Evolutionary conservation across 1,139 yeast species (phyloP).

Genomic region (Candida tetrigidarum): DNA sequence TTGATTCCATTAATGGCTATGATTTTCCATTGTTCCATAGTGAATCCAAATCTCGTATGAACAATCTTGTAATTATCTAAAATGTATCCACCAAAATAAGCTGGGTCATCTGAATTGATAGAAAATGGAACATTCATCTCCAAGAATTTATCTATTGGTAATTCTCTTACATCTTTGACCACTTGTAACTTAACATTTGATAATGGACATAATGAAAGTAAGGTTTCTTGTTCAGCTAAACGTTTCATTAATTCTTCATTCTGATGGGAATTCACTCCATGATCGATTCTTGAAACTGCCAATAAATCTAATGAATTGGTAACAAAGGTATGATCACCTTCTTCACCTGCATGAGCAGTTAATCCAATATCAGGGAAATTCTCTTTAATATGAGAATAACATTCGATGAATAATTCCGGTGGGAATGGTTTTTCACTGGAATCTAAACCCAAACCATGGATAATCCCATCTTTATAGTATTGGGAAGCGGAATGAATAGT

Average conservation of each 20-base stretch:
- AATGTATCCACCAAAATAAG: conserved; percentile 83
- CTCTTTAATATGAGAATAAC: conserved; percentile 53
- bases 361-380: conserved; percentile 55
- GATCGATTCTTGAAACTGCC: conserved; percentile 73
- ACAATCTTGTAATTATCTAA: conserved; percentile 73
- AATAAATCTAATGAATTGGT: conserved; percentile 58
- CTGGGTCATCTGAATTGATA: conserved; percentile 84
- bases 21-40: conserved; percentile 56
- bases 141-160: conserved; percentile 64
- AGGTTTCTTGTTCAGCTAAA: conserved; percentile 53
- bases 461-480: conserved; percentile 55
- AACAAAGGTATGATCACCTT: conserved; percentile 74
- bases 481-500: conserved; percentile 57
- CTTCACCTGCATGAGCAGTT: conserved; percentile 91
- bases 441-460: conserved; percentile 77
- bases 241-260: conserved; percentile 55
- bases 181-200: conserved; percentile 77
- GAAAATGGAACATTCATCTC: conserved; percentile 72
- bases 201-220: conserved; percentile 76
- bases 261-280: conserved; percentile 69
- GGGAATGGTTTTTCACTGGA: conserved; percentile 79
- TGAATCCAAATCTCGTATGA: conserved; percentile 65
- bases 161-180: conserved; percentile 64
- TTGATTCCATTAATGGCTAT: conserved; percentile 63
- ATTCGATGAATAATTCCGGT: conserved; percentile 65